Conservation (phyloP, 306 rosid species). For the Herpetospermum pedunculosum region DNA sequence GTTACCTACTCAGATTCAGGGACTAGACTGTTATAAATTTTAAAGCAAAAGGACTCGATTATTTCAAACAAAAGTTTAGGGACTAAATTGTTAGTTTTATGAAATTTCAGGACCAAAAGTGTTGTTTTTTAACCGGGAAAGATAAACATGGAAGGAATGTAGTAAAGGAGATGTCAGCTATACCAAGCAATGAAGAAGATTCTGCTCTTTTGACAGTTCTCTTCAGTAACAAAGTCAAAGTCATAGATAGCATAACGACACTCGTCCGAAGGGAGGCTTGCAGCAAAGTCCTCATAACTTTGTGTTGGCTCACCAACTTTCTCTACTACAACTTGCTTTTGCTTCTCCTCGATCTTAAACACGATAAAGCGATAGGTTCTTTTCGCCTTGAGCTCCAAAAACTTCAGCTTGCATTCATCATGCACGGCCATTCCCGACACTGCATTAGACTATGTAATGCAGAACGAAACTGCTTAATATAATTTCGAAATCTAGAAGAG, state of each 20-base stretch:
- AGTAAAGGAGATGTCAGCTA: neutral
- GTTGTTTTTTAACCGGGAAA: no score
- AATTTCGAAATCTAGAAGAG: neutral
- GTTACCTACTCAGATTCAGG: no score
- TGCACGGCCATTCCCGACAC: slow-evolving; percentile 76
- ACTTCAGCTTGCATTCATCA: slow-evolving; percentile 73
- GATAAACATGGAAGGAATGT: neutral
- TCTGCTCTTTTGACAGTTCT: slow-evolving; percentile 66
- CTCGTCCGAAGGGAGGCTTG: slow-evolving; percentile 67
- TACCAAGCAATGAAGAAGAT: slow-evolving; percentile 82
- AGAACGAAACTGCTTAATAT: neutral
- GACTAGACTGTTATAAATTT: no score
- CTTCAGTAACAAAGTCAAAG: slow-evolving; percentile 67
- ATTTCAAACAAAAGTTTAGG: no score
- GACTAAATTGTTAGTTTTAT: no score
- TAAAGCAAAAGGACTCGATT: no score
- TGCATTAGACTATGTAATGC: slow-evolving; percentile 49
- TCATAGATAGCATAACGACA: slow-evolving; percentile 82
- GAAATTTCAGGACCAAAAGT: no score
- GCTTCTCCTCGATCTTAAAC: slow-evolving; percentile 80
- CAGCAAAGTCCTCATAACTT: slow-evolving; percentile 56
- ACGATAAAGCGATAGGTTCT: slow-evolving; percentile 61
- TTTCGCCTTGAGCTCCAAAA: slow-evolving; percentile 70
- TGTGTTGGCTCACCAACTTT: slow-evolving; percentile 60
- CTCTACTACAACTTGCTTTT: slow-evolving; percentile 77